A percentile compares a stretch with the other conserved stretches of the same genome.
These are phyloP conservation scores for Cyclocybe cylindracea DNA, from an alignment of 768 basidiomycete species.

Conservation along the genomic window DNA sequence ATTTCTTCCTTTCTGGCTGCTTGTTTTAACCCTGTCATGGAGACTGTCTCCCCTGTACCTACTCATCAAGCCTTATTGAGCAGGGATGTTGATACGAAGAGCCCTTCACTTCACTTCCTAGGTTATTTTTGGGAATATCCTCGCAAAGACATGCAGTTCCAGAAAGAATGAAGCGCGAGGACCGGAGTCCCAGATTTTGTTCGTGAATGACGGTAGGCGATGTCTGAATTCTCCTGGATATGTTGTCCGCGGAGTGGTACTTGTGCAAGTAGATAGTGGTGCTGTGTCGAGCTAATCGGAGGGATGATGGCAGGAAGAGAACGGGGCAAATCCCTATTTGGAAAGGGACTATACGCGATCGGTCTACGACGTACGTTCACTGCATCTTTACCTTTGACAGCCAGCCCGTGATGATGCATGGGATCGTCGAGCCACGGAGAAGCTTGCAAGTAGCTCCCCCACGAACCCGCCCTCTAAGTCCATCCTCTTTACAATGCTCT, in stretches of 20 bases:
- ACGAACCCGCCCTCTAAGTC: slow-evolving; percentile 18
- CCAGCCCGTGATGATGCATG: slow-evolving; percentile 17
- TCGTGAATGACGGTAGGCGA: too few species aligned
- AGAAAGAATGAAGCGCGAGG: too few species aligned
- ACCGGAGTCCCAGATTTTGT: too few species aligned
- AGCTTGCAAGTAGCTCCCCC: slow-evolving; percentile 15
- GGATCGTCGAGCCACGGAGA: slow-evolving; percentile 30
- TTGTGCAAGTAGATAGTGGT: slow-evolving; percentile 6
- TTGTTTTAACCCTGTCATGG: too few species aligned
- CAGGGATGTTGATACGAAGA: too few species aligned
- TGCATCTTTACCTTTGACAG: slow-evolving; percentile 21
- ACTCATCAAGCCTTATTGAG: too few species aligned
- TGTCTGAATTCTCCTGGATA: too few species aligned
- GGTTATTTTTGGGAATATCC: too few species aligned
- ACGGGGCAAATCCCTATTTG: slow-evolving; percentile 22
- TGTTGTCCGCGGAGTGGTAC: neutral
- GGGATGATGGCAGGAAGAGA: slow-evolving; percentile 7
- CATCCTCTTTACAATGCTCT: slow-evolving; percentile 8
- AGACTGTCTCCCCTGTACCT: too few species aligned
- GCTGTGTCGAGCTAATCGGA: slow-evolving; percentile 6
- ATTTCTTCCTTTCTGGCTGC: too few species aligned
- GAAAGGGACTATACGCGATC: slow-evolving; percentile 11
- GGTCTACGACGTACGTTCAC: slow-evolving; percentile 3
- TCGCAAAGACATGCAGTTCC: too few species aligned
- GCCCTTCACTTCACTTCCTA: too few species aligned